Percentiles rank a stretch among this genome's conserved stretches.
These are phyloP conservation scores for Annona cherimola DNA, from an alignment of 164 flowering plant genomes.

Conservation along the genomic window DNA sequence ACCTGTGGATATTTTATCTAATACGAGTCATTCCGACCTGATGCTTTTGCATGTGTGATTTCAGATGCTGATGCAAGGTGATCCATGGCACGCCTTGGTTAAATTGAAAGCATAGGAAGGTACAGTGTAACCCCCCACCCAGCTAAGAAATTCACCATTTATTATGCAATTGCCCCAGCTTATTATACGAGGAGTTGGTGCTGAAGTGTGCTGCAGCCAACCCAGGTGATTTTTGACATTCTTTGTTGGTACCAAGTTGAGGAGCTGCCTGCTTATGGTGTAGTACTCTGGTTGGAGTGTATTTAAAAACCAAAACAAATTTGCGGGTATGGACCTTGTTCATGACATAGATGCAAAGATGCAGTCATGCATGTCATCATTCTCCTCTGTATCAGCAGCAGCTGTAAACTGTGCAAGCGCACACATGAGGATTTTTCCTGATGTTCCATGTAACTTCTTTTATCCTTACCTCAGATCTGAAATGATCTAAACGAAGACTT, in stretches of 20 bases:
- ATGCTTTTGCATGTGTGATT: slow-evolving; percentile 1
- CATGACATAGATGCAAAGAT: not conserved
- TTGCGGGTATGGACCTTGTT: not conserved
- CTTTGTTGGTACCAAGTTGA: slow-evolving; percentile 13
- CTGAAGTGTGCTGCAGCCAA: slow-evolving; percentile 5
- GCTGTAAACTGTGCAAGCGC: not conserved
- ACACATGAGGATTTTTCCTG: too few relatives aligned
- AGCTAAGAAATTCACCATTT: slow-evolving; percentile 13
- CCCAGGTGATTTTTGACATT: slow-evolving; percentile 17
- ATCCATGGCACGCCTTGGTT: slow-evolving; percentile 4
- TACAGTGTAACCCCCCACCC: not conserved
- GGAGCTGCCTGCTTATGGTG: slow-evolving; percentile 7
- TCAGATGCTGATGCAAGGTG: slow-evolving; percentile 38
- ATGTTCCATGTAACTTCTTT: too few relatives aligned
- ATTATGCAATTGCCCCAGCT: slow-evolving; percentile 21
- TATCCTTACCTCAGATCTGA: too few relatives aligned
- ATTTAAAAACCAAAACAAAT: not conserved
- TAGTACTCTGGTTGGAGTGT: not conserved
- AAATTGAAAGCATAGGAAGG: slow-evolving; percentile 8
- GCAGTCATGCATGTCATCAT: not conserved
- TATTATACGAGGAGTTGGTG: slow-evolving; percentile 13
- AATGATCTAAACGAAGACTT: too few relatives aligned
- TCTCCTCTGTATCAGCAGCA: not conserved
- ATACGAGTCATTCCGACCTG: too few relatives aligned
- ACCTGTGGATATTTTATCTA: too few relatives aligned